Conservation (phyloP, 1,284 basidiomycete genomes). For the Phlebopus sp. region DNA sequence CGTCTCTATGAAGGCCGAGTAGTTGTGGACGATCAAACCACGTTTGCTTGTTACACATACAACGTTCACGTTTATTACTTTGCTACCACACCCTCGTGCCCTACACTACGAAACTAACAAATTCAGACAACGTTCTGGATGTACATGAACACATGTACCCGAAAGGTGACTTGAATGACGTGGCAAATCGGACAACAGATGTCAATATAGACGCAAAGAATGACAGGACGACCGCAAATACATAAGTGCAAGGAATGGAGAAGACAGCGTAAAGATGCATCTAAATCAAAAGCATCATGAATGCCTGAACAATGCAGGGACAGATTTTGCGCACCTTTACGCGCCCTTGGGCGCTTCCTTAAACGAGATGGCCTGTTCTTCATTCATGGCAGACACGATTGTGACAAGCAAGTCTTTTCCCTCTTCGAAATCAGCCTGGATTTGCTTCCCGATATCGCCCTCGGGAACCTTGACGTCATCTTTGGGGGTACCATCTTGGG, state of each 20-base stretch:
- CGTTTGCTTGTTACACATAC: background rate
- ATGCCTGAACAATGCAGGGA: background rate
- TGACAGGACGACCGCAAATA: slow-evolving; percentile 7
- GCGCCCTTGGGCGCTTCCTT: slow-evolving; percentile 78
- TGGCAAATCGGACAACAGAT: slow-evolving; percentile 9
- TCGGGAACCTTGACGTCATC: slow-evolving; percentile 97
- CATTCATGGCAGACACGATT: slow-evolving; percentile 88
- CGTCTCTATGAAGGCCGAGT: background rate
- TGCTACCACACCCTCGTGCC: slow-evolving; percentile 4
- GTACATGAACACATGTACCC: slow-evolving; percentile 24
- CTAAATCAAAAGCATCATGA: background rate
- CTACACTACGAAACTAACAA: slow-evolving; percentile 30
- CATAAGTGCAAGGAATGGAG: slow-evolving; percentile 20
- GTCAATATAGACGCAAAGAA: slow-evolving; percentile 6
- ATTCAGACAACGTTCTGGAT: slow-evolving; percentile 25
- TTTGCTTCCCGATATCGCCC: slow-evolving; percentile 76
- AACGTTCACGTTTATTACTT: slow-evolving; percentile 5
- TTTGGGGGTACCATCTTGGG: slow-evolving; percentile 79
- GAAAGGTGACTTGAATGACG: slow-evolving; percentile 17
- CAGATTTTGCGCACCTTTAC: slow-evolving; percentile 27
- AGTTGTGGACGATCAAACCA: background rate
- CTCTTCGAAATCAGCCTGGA: slow-evolving; percentile 73
- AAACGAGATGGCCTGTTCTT: slow-evolving; percentile 86
- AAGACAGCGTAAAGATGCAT: background rate
- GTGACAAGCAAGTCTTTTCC: slow-evolving; percentile 91